Evolutionary conservation across 83 land plant genomes (phyloP).

Genomic region (Picea abies): DNA sequence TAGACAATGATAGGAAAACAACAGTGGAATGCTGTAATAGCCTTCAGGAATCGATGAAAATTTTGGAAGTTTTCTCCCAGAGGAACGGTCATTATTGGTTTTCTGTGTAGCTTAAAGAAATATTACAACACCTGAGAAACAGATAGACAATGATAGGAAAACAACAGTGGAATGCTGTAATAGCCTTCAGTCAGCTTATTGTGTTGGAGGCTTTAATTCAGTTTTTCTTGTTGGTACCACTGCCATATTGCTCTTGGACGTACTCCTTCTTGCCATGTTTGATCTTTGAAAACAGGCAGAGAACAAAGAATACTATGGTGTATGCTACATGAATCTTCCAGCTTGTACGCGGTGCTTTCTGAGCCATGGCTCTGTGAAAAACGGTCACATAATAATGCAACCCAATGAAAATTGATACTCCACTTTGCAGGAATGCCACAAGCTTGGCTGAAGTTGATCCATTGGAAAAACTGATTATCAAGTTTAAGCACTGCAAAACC

Average conservation of each 20-base stretch:
- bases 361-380: conserved; percentile 75
- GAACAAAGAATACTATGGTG: conserved; percentile 54
- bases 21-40: no score
- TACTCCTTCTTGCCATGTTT: conserved; percentile 79
- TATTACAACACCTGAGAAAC: no score
- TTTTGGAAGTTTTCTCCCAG: no score
- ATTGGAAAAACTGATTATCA: conserved; percentile 53
- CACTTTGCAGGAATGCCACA: conserved; percentile 63
- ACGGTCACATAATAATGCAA: conserved; percentile 85
- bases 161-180: no score
- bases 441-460: conserved; percentile 38
- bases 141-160: no score
- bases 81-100: no score
- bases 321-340: conserved; percentile 79
- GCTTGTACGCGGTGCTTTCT: conserved; percentile 69
- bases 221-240: conserved; percentile 50
- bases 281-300: conserved; percentile 65
- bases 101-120: no score
- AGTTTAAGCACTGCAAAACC: conserved; percentile 52
- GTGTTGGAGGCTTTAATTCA: conserved; percentile 3
- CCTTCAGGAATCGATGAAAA: not conserved
- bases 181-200: not conserved
- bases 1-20: no score
- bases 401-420: conserved; percentile 72
- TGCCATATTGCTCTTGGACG: conserved; percentile 30